phyloP scores from a whole-genome alignment of 2,329 filamentous ascomycete genomes.

The Alternaria arbusti region DNA sequence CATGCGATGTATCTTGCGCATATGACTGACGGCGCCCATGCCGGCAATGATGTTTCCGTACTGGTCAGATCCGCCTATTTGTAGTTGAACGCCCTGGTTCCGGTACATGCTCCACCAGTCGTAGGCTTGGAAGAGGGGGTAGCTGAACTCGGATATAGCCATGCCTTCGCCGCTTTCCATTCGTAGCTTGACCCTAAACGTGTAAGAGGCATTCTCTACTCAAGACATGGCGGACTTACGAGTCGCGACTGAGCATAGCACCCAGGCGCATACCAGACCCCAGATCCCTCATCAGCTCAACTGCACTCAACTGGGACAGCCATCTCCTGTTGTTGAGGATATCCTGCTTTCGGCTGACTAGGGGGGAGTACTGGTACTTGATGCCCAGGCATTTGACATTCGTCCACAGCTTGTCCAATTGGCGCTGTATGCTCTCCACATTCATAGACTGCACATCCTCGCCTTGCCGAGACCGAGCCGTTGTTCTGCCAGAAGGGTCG shows the following conservation, averaged over 20 bases:
- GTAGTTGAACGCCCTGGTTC: slow-evolving; percentile 72
- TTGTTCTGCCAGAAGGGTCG: slow-evolving; percentile 75
- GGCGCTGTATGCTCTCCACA: slow-evolving; percentile 70
- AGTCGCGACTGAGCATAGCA: slow-evolving; percentile 86
- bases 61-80: slow-evolving; percentile 95
- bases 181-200: slow-evolving; percentile 74
- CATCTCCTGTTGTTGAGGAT: slow-evolving; percentile 84
- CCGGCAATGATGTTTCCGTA: slow-evolving; percentile 95
- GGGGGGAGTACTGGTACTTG: slow-evolving; percentile 68
- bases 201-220: slow-evolving; percentile 17
- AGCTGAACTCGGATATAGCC: slow-evolving; percentile 91
- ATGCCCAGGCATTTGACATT: slow-evolving; percentile 72
- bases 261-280: slow-evolving; percentile 79
- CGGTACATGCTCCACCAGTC: slow-evolving; percentile 93
- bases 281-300: slow-evolving; percentile 77
- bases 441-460: slow-evolving; percentile 66
- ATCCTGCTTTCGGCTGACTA: slow-evolving; percentile 70
- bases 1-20: slow-evolving; percentile 56
- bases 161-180: slow-evolving; percentile 88
- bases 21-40: slow-evolving; percentile 80
- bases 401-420: slow-evolving; percentile 74
- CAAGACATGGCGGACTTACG: slow-evolving; percentile 61
- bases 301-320: slow-evolving; percentile 74
- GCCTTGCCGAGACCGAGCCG: slow-evolving; percentile 63
- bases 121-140: slow-evolving; percentile 93